phyloP scores from a whole-genome alignment of 1,139 yeast species.

The Taphrina sp. region DNA sequence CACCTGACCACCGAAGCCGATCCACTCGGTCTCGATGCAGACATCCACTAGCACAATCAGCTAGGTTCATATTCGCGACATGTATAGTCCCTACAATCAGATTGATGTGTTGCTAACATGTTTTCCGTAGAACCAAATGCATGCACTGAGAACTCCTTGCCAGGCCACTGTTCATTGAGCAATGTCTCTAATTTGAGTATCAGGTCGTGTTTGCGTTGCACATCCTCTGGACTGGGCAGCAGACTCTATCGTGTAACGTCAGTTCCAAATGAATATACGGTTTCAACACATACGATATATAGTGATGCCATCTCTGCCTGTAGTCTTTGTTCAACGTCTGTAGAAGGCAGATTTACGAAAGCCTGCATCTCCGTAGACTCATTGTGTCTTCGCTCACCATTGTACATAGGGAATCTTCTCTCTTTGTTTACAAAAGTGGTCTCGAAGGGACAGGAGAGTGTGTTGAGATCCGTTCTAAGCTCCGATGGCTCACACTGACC shows the following conservation, averaged over 20 bases:
- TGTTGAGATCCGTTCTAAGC: background rate
- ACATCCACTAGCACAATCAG: constrained; percentile 36
- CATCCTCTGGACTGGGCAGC: constrained; percentile 12
- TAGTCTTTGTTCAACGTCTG: background rate
- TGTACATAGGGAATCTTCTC: constrained; percentile 17
- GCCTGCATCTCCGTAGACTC: background rate
- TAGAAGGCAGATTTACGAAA: background rate
- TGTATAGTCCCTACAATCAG: constrained; percentile 36
- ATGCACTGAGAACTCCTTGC: constrained; percentile 36
- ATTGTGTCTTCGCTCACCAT: constrained; percentile 8
- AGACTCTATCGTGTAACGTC: background rate
- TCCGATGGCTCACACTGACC: background rate
- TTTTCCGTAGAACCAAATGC: constrained; percentile 40
- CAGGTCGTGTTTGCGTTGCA: constrained; percentile 17
- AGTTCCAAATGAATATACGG: too few species aligned
- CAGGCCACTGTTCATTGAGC: constrained; percentile 39
- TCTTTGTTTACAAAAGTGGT: constrained; percentile 8
- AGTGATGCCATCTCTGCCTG: constrained; percentile 3
- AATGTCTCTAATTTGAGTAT: constrained; percentile 33
- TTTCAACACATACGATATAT: constrained; percentile 13
- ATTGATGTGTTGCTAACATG: constrained; percentile 38
- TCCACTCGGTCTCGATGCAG: constrained; percentile 36
- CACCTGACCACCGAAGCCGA: constrained; percentile 26
- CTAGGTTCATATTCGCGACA: background rate
- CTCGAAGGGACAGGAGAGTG: constrained; percentile 4